Evolutionary conservation across 1,284 basidiomycete species (phyloP), one percentile per base, ranked within the genome.

Genomic region (Cutaneotrichosporon curvatum): DNA sequence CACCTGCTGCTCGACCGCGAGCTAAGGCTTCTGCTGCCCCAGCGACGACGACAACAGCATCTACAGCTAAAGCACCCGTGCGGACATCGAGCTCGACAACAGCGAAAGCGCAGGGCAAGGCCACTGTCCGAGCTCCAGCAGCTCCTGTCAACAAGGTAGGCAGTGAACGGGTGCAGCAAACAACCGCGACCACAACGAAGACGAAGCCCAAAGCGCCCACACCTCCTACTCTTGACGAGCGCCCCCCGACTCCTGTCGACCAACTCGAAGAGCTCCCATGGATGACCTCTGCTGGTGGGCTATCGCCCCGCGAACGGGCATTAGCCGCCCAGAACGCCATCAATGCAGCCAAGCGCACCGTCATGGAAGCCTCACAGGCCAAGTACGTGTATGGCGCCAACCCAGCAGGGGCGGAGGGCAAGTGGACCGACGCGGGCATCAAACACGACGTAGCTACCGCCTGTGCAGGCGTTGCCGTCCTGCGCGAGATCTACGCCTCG

Each of bases 401-500:
- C n/a, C 34, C 40, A 15, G 8, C 39, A 12, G 8, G 12, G 25
- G 25, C 7, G 4, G 30, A 44, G 21, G 30, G 23, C 6, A 20
- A 41, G 18, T 45, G 38, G 40, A 32, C 21, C 8, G 20, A 7
- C 19, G 18, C 23, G 20, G 36, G 21, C 4, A 47, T 41, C 20
- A 39, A 45, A 20, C 23, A 48, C 10, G 20, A 21, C 41, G 16
- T 45, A 53, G 6, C 41, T 31, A 12, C 47, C 22, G 25, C 53
- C 40, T 21, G 41, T 32, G 28, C 37, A 16, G 37, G 60, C 38
- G 15, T 54, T 59, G 30, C 45, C 21, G 43, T 61, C 53, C 14
- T 50, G 57, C 54, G 53, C 53, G 47, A 54, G 48, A 20, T 48
- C 57, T 40, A 53, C 56, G 20, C 42, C 38, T 10, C 38, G 37